Base-by-base conservation (phyloP, 169 alveolate species). In the Theileria parva region DNA sequence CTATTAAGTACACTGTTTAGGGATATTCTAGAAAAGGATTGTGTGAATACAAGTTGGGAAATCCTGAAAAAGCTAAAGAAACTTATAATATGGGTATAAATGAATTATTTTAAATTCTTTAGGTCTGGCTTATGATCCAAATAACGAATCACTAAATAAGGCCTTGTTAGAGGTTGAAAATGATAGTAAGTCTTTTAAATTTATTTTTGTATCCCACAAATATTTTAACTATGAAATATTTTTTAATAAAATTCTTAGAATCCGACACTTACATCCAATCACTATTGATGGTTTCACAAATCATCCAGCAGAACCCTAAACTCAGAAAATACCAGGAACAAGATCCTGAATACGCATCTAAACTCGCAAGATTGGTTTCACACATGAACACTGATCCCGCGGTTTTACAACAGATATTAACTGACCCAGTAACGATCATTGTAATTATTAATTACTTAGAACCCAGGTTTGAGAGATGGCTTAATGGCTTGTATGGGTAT, bases 21-120 rank as follows among this genome's bases (percentile, higher is more conserved):
- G 95, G 98, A n/a, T 89, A 96, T 88, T 74, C 97, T 66, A 86
- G 99, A 76, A 87, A 95, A 91, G 98, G 98, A 79, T 79, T 92
- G 51, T 94, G 97, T 63, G 94, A 94, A 61, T 94, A 89, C 80
- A 87, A 94, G 34, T 83, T 93, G 74, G 94, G 94, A 39, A 89
- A 83, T 64, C 76, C 77, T 50, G 92, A 92, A 25, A 97, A 94
- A 76, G 96, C 99, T 19, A 94, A 93, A 77, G 92, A 86, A 15
- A 81, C 95, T 0, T 97, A 94, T 80, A 79, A 92, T 59, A 86
- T 88, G 77, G 86, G 86, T 77, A 67, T 53, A 70, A 55, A 44
- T 17, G 30, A n/a, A 77, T 4, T 55, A 27, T n/a, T 17, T 17
- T 25, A 44, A 23, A 19, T 0, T 7, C 3, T 28, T 13, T 34